These are phyloP conservation scores for Anisodus acutangulus DNA, from an alignment of 257 asterid species.

Conservation along the genomic window DNA sequence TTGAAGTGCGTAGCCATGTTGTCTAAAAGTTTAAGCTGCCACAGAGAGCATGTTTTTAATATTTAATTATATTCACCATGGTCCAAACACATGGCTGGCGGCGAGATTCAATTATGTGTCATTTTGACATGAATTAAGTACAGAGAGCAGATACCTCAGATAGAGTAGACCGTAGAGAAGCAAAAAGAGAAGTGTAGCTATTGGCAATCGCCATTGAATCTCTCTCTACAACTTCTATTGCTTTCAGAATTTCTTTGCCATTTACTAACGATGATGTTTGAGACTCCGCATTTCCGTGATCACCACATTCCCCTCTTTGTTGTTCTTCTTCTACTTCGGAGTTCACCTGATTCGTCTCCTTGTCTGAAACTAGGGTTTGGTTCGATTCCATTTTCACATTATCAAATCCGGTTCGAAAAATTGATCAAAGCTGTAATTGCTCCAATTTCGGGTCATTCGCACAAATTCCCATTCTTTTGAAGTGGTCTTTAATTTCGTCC, in stretches of 20 bases:
- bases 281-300: slow-evolving; percentile 24
- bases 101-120: too few species aligned
- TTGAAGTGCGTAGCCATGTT: too few species aligned
- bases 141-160: slow-evolving; percentile 46
- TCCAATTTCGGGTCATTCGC: background rate
- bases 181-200: slow-evolving; percentile 77
- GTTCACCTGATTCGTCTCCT: background rate
- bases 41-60: too few species aligned
- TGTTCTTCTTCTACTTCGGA: background rate
- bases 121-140: background rate
- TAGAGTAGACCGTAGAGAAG: slow-evolving; percentile 75
- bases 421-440: background rate
- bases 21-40: too few species aligned
- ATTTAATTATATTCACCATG: too few species aligned
- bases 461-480: too few species aligned
- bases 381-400: slow-evolving; percentile 4
- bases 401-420: slow-evolving; percentile 12
- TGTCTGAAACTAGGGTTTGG: slow-evolving; percentile 10
- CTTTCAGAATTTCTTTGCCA: slow-evolving; percentile 70
- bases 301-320: background rate
- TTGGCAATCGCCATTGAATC: slow-evolving; percentile 84
- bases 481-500: too few species aligned
- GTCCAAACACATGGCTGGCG: too few species aligned
- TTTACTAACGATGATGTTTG: slow-evolving; percentile 46
- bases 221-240: slow-evolving; percentile 77